Evolutionary conservation across 176 grass and related monocot species (phyloP).

Genomic region (Musa troglodytarum): DNA sequence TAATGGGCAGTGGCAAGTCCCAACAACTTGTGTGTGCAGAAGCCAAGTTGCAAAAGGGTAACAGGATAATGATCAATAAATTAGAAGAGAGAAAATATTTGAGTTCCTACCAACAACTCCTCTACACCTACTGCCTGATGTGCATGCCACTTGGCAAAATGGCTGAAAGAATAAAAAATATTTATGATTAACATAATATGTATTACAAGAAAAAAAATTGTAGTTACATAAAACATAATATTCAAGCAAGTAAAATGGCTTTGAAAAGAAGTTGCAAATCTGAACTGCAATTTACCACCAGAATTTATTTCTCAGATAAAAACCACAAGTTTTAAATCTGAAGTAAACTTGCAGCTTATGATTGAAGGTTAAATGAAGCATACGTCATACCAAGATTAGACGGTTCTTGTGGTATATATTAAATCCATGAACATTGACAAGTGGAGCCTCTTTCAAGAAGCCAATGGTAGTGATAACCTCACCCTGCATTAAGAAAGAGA

Average conservation of each 20-base stretch:
- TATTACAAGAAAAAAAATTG: too few relatives aligned
- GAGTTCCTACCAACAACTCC: slow-evolving; percentile 8
- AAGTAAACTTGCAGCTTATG: background rate
- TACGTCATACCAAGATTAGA: slow-evolving; percentile 38
- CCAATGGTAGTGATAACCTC: slow-evolving; percentile 48
- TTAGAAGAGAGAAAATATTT: background rate
- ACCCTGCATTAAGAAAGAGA: slow-evolving; percentile 24
- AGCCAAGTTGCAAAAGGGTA: background rate
- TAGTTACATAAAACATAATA: too few relatives aligned
- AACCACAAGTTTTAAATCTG: background rate
- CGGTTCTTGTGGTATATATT: slow-evolving; percentile 60
- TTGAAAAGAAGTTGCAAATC: too few relatives aligned
- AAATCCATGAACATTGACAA: slow-evolving; percentile 45
- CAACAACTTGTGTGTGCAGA: background rate
- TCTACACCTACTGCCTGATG: slow-evolving; percentile 31
- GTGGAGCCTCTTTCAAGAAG: slow-evolving; percentile 40
- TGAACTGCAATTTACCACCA: too few relatives aligned
- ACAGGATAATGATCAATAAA: background rate
- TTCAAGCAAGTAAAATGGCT: too few relatives aligned
- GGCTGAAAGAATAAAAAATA: slow-evolving; percentile 21
- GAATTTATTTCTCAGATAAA: background rate
- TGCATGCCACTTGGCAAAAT: slow-evolving; percentile 32
- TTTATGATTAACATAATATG: too few relatives aligned
- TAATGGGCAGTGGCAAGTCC: background rate
- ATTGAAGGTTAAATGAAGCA: slow-evolving; percentile 9